Base-by-base conservation (phyloP, 2,329 filamentous ascomycete species). In the Exophiala sp. region DNA sequence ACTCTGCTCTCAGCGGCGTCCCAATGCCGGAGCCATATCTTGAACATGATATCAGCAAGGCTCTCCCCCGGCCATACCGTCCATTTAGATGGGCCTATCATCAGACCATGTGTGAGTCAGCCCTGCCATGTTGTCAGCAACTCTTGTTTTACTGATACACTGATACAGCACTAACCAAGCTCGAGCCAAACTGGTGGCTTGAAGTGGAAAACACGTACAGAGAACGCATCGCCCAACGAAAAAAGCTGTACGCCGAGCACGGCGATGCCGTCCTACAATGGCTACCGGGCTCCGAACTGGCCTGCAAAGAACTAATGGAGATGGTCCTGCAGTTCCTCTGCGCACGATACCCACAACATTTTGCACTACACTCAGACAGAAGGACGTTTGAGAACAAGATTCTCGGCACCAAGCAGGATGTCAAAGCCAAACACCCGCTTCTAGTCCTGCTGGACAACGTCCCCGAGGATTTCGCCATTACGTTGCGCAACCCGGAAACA, bases 111-210 rank as follows among this genome's bases (percentile, higher is more conserved):
- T 88, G 89, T 92, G 80, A 63, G 85, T 77, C 42, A 35, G 12
- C 24, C 4, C 10, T 12, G 18, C 5, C 24, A 29, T 29, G 24
- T 29, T 29, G 24, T 8, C 24, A 8, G 12, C 9, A 24, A 34
- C 35, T 18, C 11, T 24, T 29, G 48, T 52, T 24, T 14, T 53
- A 36, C 14, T 42, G n/a, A 42, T 41, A 7, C 34, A 6, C 6
- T 55, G 16, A 3, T 43, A 39, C 55, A 94, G 88, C 89, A 1
- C 74, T 92, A 7, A 85, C 81, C 40, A 95, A 89, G 62, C 73
- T 94, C 69, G 88, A 95, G 58, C 74, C 84, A 0, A 85, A 95
- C 66, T 95, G 86, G 82, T 95, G 90, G 90, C 75, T 95, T n/a
- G 90, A 95, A 70, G 78, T 95, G 1, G 89, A 94, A 62, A 85